Base-by-base conservation (phyloP, 2,329 filamentous ascomycete genomes). In the Ambrosiella cleistominuta region DNA sequence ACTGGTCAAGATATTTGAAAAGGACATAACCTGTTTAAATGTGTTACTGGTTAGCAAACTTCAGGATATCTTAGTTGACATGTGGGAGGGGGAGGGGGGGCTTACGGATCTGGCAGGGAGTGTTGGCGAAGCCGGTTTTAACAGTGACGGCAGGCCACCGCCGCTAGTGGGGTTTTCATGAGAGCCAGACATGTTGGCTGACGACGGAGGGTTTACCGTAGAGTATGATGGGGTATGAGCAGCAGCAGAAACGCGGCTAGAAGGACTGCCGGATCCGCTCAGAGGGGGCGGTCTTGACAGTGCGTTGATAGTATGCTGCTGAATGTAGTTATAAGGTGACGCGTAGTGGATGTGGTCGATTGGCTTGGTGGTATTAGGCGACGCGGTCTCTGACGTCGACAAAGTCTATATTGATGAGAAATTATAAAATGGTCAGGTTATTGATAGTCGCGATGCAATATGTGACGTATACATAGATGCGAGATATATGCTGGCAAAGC, bases 1-100 rank as follows among this genome's bases (percentile, higher is more conserved):
- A 63, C 81, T 89, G 3, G 88, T 91, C 49, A 97, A 82, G 61
- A 97, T 94, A 68, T 90, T 96, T 63, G 88, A 93, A 66, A 97
- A 93, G 4, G 90, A 93, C 90, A 96, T 96, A 57, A 90, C 86
- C 68, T 95, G 86, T 60, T 39, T 1, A 40, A 40, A 11, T 1
- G 36, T 27, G 44, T 57, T 11, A 50, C 11, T 52, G 12, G 58
- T 62, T 59, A 61, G 58, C 53, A 5, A 8, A 47, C 12, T 7
- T 17, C 9, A 56, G 27, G 40, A 19, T 9, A 15, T n/a, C 49
- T 50, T 12, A 2, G 8, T 8, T 38, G 27, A n/a, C 42, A 57
- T 60, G 49, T 11, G 39, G 49, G 13, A 53, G 27, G 12, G 15
- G 19, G 15, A 57, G 50, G 36, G 52, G 52, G 61, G 58, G 44